These are phyloP conservation scores for Sindora glabra DNA, from an alignment of 306 rosid species.

Conservation along the genomic window DNA sequence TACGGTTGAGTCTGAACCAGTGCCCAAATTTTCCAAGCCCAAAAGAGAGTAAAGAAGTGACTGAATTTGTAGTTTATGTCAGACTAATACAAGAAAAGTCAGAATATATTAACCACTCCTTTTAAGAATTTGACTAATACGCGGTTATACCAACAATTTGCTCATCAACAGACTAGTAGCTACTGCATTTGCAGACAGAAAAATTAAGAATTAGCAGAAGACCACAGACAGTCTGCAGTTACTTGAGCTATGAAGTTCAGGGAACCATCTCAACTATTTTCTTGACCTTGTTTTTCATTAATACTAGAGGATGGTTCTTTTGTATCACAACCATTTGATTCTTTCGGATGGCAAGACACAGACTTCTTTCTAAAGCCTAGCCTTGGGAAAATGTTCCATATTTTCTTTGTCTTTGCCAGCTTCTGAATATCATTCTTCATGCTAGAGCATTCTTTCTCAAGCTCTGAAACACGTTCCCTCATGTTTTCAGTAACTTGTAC, in stretches of 20 bases:
- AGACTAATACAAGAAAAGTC: neutral
- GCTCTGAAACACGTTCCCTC: slow-evolving; percentile 59
- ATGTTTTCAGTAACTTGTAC: slow-evolving; percentile 37
- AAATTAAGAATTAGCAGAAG: neutral
- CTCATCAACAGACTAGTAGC: slow-evolving; percentile 11
- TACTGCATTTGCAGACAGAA: slow-evolving; percentile 1
- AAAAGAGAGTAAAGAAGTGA: too few relatives aligned
- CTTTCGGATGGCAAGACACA: slow-evolving; percentile 33
- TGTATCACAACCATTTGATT: slow-evolving; percentile 17
- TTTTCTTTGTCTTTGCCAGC: slow-evolving; percentile 49
- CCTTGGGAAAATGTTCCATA: slow-evolving; percentile 64
- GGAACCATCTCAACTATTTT: slow-evolving; percentile 23
- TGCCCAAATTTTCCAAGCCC: too few relatives aligned
- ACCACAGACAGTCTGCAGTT: slow-evolving; percentile 3
- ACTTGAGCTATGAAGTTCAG: slow-evolving; percentile 17
- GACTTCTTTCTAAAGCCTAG: slow-evolving; percentile 53
- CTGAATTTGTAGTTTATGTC: too few relatives aligned
- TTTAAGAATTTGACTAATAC: neutral
- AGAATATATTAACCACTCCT: neutral
- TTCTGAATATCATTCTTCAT: slow-evolving; percentile 62
- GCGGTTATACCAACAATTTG: slow-evolving; percentile 7
- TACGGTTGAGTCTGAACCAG: too few relatives aligned
- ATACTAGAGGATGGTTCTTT: slow-evolving; percentile 19
- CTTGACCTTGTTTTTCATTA: slow-evolving; percentile 35
- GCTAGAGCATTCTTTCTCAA: slow-evolving; percentile 67